Evolutionary conservation across 257 asterid genomes (phyloP), one percentile per base, ranked within the genome.

Genomic region (Forsythia suspensa): DNA sequence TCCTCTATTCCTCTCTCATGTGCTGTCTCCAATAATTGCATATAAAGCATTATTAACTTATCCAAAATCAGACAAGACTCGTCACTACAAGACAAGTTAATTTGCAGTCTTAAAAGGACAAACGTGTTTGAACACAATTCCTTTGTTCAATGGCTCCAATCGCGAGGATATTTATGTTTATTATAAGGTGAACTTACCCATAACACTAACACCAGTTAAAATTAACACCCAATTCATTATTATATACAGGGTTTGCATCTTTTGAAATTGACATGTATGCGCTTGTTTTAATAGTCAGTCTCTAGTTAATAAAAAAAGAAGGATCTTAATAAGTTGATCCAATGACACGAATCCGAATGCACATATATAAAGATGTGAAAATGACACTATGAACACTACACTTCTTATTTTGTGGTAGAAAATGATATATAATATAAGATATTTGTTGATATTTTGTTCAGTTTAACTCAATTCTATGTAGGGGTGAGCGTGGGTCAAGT

Each of bases 11-110:
- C 24, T 6, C 2, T 61, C 41, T 78, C 82, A 74, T 70, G 71
- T 61, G 74, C 73, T 74, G 65, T 66, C 82, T 70, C 76, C 77
- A 84, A 71, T 74, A 48, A 84, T 75, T 84, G 85, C 57, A 34
- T 69, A 75, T 44, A 20, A 51, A 68, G 36, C 21, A 43, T 9
- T 44, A 46, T 29, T 29, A 36, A 55, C 79, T 83, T 67, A 46
- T 83, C 82, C 52, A 7, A 11, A 6, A 66, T 57, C 10, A 76
- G 15, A 61, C 13, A 29, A 78, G 10, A 55, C 9, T 67, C 5
- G 41, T n/a, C 69, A 72, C 55, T 51, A 46, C 3, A n/a, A 20
- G 79, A 73, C 84, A 57, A 73, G 15, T 44, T 36, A 67, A 42
- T 24, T 51, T 67, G 65, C 59, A 63, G 36, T 73, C 18, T 77